Base-by-base conservation (phyloP, 192 early-diverging fungal genomes). In the Oehlia diaphana region DNA sequence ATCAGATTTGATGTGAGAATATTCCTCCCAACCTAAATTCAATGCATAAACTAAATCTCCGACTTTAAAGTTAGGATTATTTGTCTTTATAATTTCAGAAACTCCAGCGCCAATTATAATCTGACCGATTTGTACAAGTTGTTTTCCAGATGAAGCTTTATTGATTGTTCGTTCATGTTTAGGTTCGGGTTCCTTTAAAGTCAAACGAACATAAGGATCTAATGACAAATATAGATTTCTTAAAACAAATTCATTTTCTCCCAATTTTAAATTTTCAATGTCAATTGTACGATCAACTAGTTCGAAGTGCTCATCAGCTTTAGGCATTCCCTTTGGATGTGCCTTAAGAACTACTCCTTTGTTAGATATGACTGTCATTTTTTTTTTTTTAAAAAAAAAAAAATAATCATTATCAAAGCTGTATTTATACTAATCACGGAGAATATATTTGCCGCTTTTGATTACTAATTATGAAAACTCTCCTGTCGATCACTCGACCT, bases 191-290 rank as follows among this genome's bases (percentile, higher is more conserved):
- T n/a, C n/a, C 31, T 16, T 65, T 14, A 80, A 82, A 0, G 81
- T 77, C 1, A 76, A 37, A 6, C 89, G 86, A 90, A 92, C 90
- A 83, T 95, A 95, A 9, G 92, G 94, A 82, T 95, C 93, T 13
- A 94, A 81, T 9, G 92, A 94, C 26, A 95, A 76, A 68, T 84
- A 90, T n/a, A 90, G 85, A 61, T 86, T 87, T 44, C 92, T 91
- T 2, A 94, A 72, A 37, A 94, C 58, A 62, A 87, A 72, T 21
- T 90, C 84, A 23, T 80, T 83, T 4, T 90, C 84, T 28, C 82
- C 73, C 5, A 92, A 68, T 0, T 83, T 78, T 58, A 82, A 64
- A 28, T 84, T 79, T 19, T 84, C 84, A 12, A 87, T 63, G 81
- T 87, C 81, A 68, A 89, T 85, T 26, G 74, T 62, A 37, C 68